Evolutionary conservation across 2,329 filamentous ascomycete genomes (phyloP), one percentile per base, ranked within the genome.

Genomic region (Talaromyces sp.): DNA sequence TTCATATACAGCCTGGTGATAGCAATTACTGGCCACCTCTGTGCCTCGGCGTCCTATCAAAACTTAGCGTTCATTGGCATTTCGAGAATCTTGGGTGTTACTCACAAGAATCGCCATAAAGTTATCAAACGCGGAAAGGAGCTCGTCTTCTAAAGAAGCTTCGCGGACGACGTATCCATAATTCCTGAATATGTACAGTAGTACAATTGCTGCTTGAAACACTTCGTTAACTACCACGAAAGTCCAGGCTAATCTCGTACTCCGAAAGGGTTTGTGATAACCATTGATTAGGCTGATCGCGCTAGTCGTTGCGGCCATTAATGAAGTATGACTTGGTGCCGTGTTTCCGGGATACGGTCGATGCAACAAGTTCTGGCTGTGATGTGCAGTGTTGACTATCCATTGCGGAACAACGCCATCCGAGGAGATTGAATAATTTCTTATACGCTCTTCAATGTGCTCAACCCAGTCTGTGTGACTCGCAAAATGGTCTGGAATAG

Each of bases 121-220:
- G 32, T 56, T 56, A 17, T 56, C 33, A 56, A 56, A 27, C 33
- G 54, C 54, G 28, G 54, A 56, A 56, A 42, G 54, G 33, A 56
- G 54, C 19, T 42, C 19, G 28, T 56, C 22, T 56, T 56, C 54
- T 56, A 56, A n/a, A 56, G 54, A 56, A 56, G 54, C 54, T 42
- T 56, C 54, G 27, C 54, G 54, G 54, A 56, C 33, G 54, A 56
- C 19, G 54, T 56, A 42, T 42, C 32, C 54, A 56, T 56, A 56
- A 30, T 56, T 56, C 32, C 54, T 27, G 32, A 56, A 56, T 28
- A 56, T 56, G 19, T 56, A 56, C 54, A 56, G 54, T 15, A 56
- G 54, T 42, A 56, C 54, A 42, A 56, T 56, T 56, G 54, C 54
- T 56, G 54, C 54, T 56, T 56, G 54, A 56, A 56, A 56, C 19